Conservation (phyloP, 768 basidiomycete species). For the Lanmaoa pseudosensibilis region DNA sequence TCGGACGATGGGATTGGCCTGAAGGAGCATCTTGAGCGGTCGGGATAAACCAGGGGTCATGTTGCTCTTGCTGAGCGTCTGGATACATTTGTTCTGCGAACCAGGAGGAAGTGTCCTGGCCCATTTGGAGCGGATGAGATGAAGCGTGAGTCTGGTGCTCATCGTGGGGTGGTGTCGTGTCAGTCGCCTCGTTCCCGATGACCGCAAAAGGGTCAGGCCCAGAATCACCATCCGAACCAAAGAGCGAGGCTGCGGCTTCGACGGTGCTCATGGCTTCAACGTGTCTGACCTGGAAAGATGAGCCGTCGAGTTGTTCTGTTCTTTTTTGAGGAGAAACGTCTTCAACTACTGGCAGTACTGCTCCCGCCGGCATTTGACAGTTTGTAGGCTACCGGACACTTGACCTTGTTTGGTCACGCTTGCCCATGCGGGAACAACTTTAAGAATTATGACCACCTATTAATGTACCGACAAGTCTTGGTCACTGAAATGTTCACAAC, state of each 20-base stretch:
- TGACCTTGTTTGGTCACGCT: constrained; percentile 30
- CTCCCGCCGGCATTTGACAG: too few relatives aligned
- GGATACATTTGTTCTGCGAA: constrained; percentile 38
- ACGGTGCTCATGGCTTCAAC: constrained; percentile 57
- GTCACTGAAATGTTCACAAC: constrained; percentile 5
- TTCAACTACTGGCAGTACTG: not conserved
- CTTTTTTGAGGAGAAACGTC: constrained; percentile 15
- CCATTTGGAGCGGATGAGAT: constrained; percentile 31
- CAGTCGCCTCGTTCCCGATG: constrained; percentile 43
- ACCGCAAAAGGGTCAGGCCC: constrained; percentile 63
- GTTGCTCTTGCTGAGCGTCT: constrained; percentile 24
- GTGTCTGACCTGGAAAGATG: constrained; percentile 22
- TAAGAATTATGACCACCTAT: constrained; percentile 22
- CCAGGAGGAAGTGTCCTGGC: constrained; percentile 39
- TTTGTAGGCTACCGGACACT: not conserved
- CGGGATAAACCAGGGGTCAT: constrained; percentile 30
- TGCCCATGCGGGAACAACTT: constrained; percentile 2
- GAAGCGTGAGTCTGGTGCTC: constrained; percentile 24
- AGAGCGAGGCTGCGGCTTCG: constrained; percentile 81
- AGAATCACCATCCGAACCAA: constrained; percentile 61
- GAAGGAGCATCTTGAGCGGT: constrained; percentile 17
- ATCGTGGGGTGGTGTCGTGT: constrained; percentile 31
- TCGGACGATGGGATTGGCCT: constrained; percentile 15
- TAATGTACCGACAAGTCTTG: constrained; percentile 16
- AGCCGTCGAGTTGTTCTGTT: constrained; percentile 9